Base-by-base conservation (phyloP, 1,139 yeast genomes). In the Lodderomyces metapsilosis region DNA sequence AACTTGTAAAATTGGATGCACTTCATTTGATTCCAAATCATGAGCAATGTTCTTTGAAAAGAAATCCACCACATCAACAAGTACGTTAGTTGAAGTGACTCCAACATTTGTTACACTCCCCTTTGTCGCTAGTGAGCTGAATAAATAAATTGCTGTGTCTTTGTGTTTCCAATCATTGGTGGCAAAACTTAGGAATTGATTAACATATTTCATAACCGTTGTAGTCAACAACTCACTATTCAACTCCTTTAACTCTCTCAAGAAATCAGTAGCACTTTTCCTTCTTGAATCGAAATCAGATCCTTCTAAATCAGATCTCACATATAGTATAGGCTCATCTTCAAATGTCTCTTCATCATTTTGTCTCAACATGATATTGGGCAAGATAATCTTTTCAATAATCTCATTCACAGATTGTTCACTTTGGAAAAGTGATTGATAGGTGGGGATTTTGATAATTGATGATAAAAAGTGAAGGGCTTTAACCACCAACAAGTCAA, bases 281-380 rank as follows among this genome's bases (percentile, higher is more conserved):
- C 98, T 78, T 62, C 98, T 79, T 1, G 97, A 85, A 56, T 91
- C 98, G 28, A 85, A 80, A 57, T 92, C 98, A 0, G 96, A 84
- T 3, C 98, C 98, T 66, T 92, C 98, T 43, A 94, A 70, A 62
- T 94, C 98, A 45, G 95, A 77, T 56, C 98, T 78, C 15, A 89
- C 92, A 58, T 75, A 94, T 54, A 88, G 94, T 41, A 92, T 84
- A 32, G 98, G 98, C 57, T 94, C 98, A 62, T 94, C 98, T 64
- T 92, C 98, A 62, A 94, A 92, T 50, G 83, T 62, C 60, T 94
- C 98, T 55, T 88, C 89, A 58, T 94, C 99, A 5, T 84, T 74
- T 44, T 85, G 91, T 57, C 92, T 84, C 54, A 92, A 75, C 16
- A 83, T 78, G 55, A 91, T 81, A 58, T 92, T 94, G 32, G 98